These are phyloP conservation scores for Suhomyces terraborum DNA, from an alignment of 1,139 yeast species.

Conservation along the genomic window DNA sequence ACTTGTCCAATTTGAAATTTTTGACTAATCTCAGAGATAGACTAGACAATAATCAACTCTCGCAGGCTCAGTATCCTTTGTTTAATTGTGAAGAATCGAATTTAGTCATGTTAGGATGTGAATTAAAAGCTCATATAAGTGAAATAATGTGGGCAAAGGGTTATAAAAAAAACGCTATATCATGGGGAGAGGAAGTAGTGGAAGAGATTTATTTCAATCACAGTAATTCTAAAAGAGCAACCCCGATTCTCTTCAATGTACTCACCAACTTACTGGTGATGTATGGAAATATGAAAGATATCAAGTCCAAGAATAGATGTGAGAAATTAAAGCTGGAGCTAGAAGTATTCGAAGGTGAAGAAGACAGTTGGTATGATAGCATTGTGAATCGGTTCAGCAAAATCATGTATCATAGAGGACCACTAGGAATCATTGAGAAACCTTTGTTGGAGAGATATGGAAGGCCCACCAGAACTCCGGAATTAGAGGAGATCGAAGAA, in stretches of 20 bases:
- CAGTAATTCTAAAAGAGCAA: conserved; percentile 30
- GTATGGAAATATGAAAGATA: conserved; percentile 34
- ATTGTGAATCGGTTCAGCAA: conserved; percentile 39
- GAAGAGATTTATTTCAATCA: conserved; percentile 40
- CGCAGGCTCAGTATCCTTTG: conserved; percentile 39
- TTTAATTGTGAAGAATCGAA: conserved; percentile 40
- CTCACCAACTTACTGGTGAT: conserved; percentile 35
- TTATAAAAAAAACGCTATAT: conserved; percentile 52
- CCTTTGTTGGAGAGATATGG: conserved; percentile 46
- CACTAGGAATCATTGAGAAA: conserved; percentile 47
- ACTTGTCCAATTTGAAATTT: conserved; percentile 38
- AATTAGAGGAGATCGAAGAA: conserved; percentile 46
- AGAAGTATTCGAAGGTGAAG: conserved; percentile 25
- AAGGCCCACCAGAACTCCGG: conserved; percentile 33
- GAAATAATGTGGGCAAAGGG: conserved; percentile 69
- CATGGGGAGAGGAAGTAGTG: conserved; percentile 62
- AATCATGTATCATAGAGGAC: conserved; percentile 45
- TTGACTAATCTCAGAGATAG: conserved; percentile 26
- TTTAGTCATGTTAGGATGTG: conserved; percentile 32
- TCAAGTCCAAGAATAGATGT: conserved; percentile 32
- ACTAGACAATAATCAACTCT: conserved; percentile 22
- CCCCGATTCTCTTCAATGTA: conserved; percentile 35
- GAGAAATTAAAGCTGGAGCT: conserved; percentile 26
- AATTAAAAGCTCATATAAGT: conserved; percentile 58
- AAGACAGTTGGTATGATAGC: conserved; percentile 38